phyloP scores from a whole-genome alignment of 176 grass and related monocot genomes.

The Zoysia japonica region DNA sequence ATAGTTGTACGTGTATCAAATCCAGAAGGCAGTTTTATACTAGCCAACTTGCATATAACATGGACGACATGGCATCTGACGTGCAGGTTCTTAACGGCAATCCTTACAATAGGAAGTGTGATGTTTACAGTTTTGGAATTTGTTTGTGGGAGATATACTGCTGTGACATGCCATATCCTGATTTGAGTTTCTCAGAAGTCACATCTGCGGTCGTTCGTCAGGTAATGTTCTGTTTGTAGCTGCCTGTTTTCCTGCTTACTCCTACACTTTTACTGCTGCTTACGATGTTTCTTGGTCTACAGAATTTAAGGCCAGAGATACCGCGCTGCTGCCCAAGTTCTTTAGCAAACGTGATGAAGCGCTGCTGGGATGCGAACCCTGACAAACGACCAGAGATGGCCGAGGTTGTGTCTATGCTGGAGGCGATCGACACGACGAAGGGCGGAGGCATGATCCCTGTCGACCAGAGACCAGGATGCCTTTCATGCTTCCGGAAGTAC shows the following conservation, averaged over 20 bases:
- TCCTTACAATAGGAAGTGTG: slow-evolving; percentile 94
- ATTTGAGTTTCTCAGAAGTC: slow-evolving; percentile 85
- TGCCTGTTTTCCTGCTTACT: neutral
- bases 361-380: slow-evolving; percentile 86
- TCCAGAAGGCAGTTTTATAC: neutral
- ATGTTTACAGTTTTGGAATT: slow-evolving; percentile 94
- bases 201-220: slow-evolving; percentile 86
- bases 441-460: slow-evolving; percentile 88
- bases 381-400: slow-evolving; percentile 89
- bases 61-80: slow-evolving; percentile 6
- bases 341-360: slow-evolving; percentile 80
- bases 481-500: slow-evolving; percentile 60
- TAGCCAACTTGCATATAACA: slow-evolving; percentile 8
- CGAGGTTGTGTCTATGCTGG: slow-evolving; percentile 80
- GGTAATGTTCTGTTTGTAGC: slow-evolving; percentile 24
- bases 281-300: neutral
- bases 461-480: slow-evolving; percentile 69
- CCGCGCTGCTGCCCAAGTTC: slow-evolving; percentile 90
- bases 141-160: slow-evolving; percentile 94
- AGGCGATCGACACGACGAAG: slow-evolving; percentile 81
- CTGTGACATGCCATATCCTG: slow-evolving; percentile 96
- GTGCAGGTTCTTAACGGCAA: slow-evolving; percentile 88
- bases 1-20: neutral
- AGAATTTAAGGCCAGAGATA: slow-evolving; percentile 97
- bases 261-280: neutral